Base-by-base conservation (phyloP, 305 asterid species). In the Caryopteris hybrid region DNA sequence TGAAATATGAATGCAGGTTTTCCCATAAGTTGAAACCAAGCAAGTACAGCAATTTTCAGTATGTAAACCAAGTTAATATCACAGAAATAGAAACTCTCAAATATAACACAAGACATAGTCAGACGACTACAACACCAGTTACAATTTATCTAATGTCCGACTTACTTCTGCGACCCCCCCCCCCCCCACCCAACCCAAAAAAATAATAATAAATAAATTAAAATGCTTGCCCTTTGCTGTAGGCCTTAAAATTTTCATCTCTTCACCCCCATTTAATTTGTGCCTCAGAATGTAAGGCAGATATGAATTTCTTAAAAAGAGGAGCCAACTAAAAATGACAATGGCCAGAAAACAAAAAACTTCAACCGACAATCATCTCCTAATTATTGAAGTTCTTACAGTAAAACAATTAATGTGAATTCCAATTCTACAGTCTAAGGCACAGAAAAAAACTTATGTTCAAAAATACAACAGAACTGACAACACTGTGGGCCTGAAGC, bases 401-500 rank as follows among this genome's bases (percentile, higher is more conserved):
- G 14, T 34, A 45, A 25, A 61, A 53, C 31, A 27, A 8, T 55
- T 52, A 22, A 41, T 13, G 33, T 8, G 5, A 11, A 7, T 6
- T 17, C 43, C 67, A 64, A 2, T 43, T 71, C 12, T 25, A 22
- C 64, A 63, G 66, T 53, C 64, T 63, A 34, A 54, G 47, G 55
- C 61, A 64, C 33, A 45, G 11, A n/a, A 53, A 79, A n/a, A n/a
- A n/a, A 31, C 13, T 33, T 39, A 9, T 46, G 18, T 17, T 53
- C 10, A 9, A 23, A 12, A 38, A 48, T 50, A 33, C 16, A 59
- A 3, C 39, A 64, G 36, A 31, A 53, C 66, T 33, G 61, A 54
- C 33, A 59, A 27, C 27, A 33, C 11, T 45, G 18, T 29, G 46
- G 51, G 22, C 18, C 25, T 31, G 33, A 25, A 45, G n/a, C n/a